A percentile compares a stretch with the other conserved stretches of the same genome.
These are phyloP conservation scores for Huntiella moniliformis DNA, from an alignment of 2,329 filamentous ascomycete genomes.

Conservation along the genomic window DNA sequence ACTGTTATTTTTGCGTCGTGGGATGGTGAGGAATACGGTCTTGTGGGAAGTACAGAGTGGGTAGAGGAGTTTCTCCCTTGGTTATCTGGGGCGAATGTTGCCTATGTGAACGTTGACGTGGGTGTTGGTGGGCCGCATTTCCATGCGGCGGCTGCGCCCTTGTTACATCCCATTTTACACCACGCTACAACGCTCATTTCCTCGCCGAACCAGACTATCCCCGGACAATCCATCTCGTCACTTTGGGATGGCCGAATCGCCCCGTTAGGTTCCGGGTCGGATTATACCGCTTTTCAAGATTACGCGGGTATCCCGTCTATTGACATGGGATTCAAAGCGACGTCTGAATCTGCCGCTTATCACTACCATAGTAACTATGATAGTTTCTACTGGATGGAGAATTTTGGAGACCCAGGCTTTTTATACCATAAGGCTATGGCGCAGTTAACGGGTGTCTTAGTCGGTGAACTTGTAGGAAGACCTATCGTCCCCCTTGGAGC, in stretches of 20 bases:
- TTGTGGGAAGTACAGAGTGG: constrained; percentile 81
- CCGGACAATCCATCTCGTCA: constrained; percentile 50
- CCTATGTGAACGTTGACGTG: constrained; percentile 75
- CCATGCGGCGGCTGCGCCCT: constrained; percentile 46
- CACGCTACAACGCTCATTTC: constrained; percentile 44
- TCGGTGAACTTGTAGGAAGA: constrained; percentile 41
- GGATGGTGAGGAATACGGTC: constrained; percentile 71
- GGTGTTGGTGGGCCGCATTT: constrained; percentile 50
- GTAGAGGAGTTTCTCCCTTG: constrained; percentile 77
- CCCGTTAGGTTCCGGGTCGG: constrained; percentile 54
- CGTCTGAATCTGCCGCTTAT: constrained; percentile 36
- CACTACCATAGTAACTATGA: constrained; percentile 90
- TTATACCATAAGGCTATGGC: constrained; percentile 48
- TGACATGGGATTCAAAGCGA: constrained; percentile 39
- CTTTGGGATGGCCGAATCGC: constrained; percentile 42
- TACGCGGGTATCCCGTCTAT: constrained; percentile 47
- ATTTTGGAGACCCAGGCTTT: constrained; percentile 52
- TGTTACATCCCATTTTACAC: constrained; percentile 55
- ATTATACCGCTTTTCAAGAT: constrained; percentile 60
- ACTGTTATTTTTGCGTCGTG: constrained; percentile 81
- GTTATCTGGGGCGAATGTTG: constrained; percentile 53
- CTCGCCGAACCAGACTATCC: constrained; percentile 61
- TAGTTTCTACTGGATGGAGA: constrained; percentile 74
- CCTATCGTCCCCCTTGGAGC: constrained; percentile 46
- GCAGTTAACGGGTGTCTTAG: constrained; percentile 43